Evolutionary conservation across 2,329 filamentous ascomycete species (phyloP), one percentile per base, ranked within the genome.

Genomic region (Epichloe amarillans): DNA sequence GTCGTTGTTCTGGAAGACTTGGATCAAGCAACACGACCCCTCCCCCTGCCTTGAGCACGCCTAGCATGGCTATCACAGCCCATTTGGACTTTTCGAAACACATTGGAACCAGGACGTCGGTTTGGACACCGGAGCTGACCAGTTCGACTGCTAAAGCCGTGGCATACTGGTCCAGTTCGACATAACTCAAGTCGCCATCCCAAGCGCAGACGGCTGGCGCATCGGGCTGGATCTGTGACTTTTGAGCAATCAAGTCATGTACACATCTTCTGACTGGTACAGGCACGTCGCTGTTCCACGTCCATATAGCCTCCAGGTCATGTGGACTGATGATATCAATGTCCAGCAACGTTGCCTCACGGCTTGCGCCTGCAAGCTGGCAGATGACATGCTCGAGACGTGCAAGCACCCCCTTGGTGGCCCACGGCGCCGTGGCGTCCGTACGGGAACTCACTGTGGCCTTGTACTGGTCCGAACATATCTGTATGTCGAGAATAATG

Each of bases 31-130:
- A 63, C 2, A 69, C 69, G 54, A 74, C 75, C 6, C 70, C 66
- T 2, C 65, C 71, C 7, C 73, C 73, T n/a, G 72, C 59, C 56
- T 74, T 74, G 68, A 75, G 72, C 49, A 74, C 64, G 6, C 65
- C 71, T 8, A 75, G 58, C 4, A 75, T 66, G 0, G 69, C 68
- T 21, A 75, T 64, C 7, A 67, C 61, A 4, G 72, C 69, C 71
- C 70, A 74, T 54, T 62, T 62, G 33, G 71, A 73, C 57, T 75
- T 75, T 56, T 74, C 70, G 52, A 75, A 74, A 55, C 71, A 73
- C n/a, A 75, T 62, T 3, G 72, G 72, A n/a, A 76, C 68, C 10
- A 65, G 66, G 6, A 26, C 23, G 23, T 26, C 23, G 23, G 23
- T 26, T 7, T 7, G 23, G 38, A 70, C 62, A 15, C 71, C 71